Base-by-base conservation (phyloP, 2,329 filamentous ascomycete species). In the Hypoxylon sp. region DNA sequence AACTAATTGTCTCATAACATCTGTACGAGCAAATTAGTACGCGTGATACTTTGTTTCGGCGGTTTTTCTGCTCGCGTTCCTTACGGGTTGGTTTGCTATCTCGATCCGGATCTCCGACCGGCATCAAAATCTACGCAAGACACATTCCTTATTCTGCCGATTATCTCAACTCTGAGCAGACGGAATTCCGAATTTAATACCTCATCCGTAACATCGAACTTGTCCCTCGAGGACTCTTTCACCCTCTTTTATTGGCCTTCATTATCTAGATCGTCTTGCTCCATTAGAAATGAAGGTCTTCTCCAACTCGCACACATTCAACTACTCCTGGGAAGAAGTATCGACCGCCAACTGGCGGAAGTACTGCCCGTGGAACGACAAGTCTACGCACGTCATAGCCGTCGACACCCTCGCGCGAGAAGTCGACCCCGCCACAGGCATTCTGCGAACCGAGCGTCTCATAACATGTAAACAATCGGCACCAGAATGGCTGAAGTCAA, bases 261-360 rank as follows among this genome's bases (percentile, higher is more conserved):
- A 32, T 46, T 28, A 51, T 55, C 36, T 17, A 51, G 21, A 63
- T 45, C 59, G 30, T 57, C 59, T 46, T 11, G 38, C 11, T 45
- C 28, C 32, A 53, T 49, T 19, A 63, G 79, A 75, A 59, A 98
- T 99, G 96, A 97, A 97, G 87, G 93, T 98, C 82, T 98, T 98
- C 78, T 93, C 93, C 74, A 97, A 93, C 77, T 85, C 86, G 41
- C 93, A 93, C 82, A 94, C 93, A 68, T 99, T 97, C 83, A 88
- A 97, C 84, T 99, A 99, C 86, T 97, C 95, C 49, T 99, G 96
- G 96, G 93, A 97, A 77, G 95, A 98, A 81, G 96, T 99, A 36
- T 97, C 94, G 25, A 94, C 93, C 13, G 94, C 93, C 79, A 99
- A 99, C 87, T 99, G 96, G 96, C 91, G 90, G 75, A 99, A 99